Evolutionary conservation across 352 stramenopile genomes (phyloP).

Genomic region (Phytophthora ohioensis): DNA sequence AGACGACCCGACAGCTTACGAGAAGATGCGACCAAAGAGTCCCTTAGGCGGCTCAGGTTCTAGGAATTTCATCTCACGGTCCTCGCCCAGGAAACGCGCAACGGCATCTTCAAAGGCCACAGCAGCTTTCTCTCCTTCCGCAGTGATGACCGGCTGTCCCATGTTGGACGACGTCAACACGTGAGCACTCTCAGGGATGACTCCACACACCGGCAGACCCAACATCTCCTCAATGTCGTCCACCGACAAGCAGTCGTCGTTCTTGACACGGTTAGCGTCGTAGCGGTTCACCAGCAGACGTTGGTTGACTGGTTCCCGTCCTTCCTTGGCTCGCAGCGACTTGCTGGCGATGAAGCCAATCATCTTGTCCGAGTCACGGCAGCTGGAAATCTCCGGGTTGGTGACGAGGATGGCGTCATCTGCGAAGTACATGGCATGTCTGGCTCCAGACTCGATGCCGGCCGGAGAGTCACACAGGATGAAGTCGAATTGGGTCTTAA

Average conservation of each 20-base stretch:
- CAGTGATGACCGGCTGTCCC: constrained; percentile 92
- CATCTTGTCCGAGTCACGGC: constrained; percentile 96
- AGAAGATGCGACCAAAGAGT: constrained; percentile 82
- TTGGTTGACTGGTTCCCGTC: constrained; percentile 78
- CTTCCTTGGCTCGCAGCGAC: constrained; percentile 85
- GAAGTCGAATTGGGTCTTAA: constrained; percentile 89
- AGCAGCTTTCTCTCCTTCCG: constrained; percentile 73
- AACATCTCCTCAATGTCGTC: constrained; percentile 95
- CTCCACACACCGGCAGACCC: constrained; percentile 88
- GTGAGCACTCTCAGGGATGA: constrained; percentile 91
- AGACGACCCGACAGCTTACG: constrained; percentile 25
- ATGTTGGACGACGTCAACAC: constrained; percentile 95
- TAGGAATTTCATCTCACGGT: constrained; percentile 89
- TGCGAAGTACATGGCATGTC: constrained; percentile 94
- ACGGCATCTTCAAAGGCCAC: constrained; percentile 91
- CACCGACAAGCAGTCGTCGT: constrained; percentile 91
- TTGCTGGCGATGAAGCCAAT: constrained; percentile 94
- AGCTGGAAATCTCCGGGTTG: constrained; percentile 94
- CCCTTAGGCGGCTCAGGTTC: constrained; percentile 84
- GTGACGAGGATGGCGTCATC: constrained; percentile 94
- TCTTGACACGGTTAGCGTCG: constrained; percentile 89
- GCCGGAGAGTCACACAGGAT: constrained; percentile 92
- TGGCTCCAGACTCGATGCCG: constrained; percentile 90
- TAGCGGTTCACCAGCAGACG: constrained; percentile 93
- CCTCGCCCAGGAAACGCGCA: constrained; percentile 90